phyloP scores from a whole-genome alignment of 2,329 filamentous ascomycete genomes.

The Zopfia rhizophila region DNA sequence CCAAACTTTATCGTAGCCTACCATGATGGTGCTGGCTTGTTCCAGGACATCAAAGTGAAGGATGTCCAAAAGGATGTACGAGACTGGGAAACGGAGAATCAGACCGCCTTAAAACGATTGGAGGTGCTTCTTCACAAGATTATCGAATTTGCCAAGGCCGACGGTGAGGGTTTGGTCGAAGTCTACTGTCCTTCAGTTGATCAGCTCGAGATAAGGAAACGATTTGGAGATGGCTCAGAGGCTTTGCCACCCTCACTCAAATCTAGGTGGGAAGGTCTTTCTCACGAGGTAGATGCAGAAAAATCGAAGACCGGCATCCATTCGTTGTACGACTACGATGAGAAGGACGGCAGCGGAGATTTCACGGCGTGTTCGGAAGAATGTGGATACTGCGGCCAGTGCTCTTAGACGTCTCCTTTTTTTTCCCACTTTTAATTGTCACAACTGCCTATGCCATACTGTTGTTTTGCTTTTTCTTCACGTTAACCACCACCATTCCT shows the following conservation, averaged over 20 bases:
- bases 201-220: conserved; percentile 49
- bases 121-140: conserved; percentile 44
- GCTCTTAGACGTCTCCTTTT: too few relatives aligned
- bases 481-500: too few relatives aligned
- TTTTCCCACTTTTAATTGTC: too few relatives aligned
- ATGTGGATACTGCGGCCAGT: conserved; percentile 41
- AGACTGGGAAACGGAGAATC: conserved; percentile 57
- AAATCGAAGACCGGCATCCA: background rate
- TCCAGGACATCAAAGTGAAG: conserved; percentile 53
- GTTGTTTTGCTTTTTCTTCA: too few relatives aligned
- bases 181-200: conserved; percentile 42
- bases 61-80: conserved; percentile 51
- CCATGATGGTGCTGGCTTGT: conserved; percentile 56
- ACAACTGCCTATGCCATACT: too few relatives aligned
- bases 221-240: conserved; percentile 34
- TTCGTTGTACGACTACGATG: background rate
- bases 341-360: conserved; percentile 30
- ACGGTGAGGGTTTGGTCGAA: conserved; percentile 40
- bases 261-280: conserved; percentile 22
- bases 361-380: conserved; percentile 41
- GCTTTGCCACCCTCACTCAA: conserved; percentile 30
- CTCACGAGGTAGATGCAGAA: background rate
- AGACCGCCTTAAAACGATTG: conserved; percentile 38
- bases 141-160: conserved; percentile 32
- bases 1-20: conserved; percentile 64